Evolutionary conservation across 495 filamentous ascomycete genomes (phyloP).

Genomic region (Sphaerosporella brunnea): DNA sequence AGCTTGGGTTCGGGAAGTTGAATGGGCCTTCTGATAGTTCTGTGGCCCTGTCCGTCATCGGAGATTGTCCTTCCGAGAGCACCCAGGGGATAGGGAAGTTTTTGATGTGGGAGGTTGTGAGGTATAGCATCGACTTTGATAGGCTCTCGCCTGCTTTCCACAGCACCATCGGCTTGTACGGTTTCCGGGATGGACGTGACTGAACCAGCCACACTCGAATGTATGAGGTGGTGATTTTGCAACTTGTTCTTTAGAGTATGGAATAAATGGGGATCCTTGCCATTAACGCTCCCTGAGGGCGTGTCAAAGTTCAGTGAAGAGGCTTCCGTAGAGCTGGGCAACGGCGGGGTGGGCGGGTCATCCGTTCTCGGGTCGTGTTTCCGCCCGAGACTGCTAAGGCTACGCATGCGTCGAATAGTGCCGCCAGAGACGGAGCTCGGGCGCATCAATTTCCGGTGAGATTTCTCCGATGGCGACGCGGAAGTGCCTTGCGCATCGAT

Average conservation of each 20-base stretch:
- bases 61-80: conserved; percentile 6
- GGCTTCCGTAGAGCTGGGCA: conserved; percentile 6
- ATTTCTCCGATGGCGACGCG: conserved; percentile 6
- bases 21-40: conserved; percentile 7
- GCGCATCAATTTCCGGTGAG: conserved; percentile 13
- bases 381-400: background rate
- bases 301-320: conserved; percentile 6
- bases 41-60: conserved; percentile 4
- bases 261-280: conserved; percentile 19
- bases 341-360: conserved; percentile 3
- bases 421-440: conserved; percentile 22
- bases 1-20: conserved; percentile 15
- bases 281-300: background rate
- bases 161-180: background rate
- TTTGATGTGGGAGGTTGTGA: conserved; percentile 9
- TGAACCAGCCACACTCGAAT: conserved; percentile 1
- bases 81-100: conserved; percentile 13
- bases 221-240: conserved; percentile 13
- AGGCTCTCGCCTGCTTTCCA: background rate
- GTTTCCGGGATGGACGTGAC: conserved; percentile 1
- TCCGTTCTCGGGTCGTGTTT: background rate
- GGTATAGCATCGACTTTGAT: conserved; percentile 5
- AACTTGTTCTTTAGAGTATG: conserved; percentile 22
- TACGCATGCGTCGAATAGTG: conserved; percentile 19
- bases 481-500: conserved; percentile 22